These are phyloP conservation scores for Talaromyces sp. DNA, from an alignment of 2,329 filamentous ascomycete species.

Conservation along the genomic window DNA sequence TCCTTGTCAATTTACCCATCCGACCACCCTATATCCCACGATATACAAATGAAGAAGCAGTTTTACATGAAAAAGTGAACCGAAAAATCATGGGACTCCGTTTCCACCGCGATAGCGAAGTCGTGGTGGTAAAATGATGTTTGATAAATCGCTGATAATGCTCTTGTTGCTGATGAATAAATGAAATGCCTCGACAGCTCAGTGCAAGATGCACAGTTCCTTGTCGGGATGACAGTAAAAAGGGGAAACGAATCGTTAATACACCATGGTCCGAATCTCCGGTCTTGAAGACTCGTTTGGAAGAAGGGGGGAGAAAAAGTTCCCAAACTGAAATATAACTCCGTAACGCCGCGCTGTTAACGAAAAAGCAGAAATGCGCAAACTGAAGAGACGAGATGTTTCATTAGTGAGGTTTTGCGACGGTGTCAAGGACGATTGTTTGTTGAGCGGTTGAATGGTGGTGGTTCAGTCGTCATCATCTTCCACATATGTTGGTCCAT, in stretches of 20 bases:
- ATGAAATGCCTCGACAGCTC: not conserved
- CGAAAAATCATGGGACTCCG: slow-evolving; percentile 3
- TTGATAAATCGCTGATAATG: slow-evolving; percentile 3
- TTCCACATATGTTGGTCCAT: slow-evolving; percentile 21
- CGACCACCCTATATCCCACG: not conserved
- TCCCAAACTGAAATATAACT: slow-evolving; percentile 6
- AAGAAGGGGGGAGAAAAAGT: not conserved
- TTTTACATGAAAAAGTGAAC: not conserved
- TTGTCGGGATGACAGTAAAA: not conserved
- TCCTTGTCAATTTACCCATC: not conserved
- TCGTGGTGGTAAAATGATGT: not conserved
- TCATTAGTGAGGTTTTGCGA: not conserved
- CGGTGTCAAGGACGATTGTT: not conserved
- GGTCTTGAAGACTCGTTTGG: not conserved
- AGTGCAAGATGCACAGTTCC: not conserved
- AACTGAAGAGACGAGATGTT: slow-evolving; percentile 12
- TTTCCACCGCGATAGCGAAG: not conserved
- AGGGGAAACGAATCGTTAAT: not conserved
- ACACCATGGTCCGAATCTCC: not conserved
- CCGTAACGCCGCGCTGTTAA: slow-evolving; percentile 15
- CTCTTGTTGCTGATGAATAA: not conserved
- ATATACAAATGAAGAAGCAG: slow-evolving; percentile 5
- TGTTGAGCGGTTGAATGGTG: not conserved
- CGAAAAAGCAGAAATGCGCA: not conserved
- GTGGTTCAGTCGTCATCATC: slow-evolving; percentile 26